Evolutionary conservation across 2,329 filamentous ascomycete species (phyloP).

Genomic region (Herpotrichia juniperi): DNA sequence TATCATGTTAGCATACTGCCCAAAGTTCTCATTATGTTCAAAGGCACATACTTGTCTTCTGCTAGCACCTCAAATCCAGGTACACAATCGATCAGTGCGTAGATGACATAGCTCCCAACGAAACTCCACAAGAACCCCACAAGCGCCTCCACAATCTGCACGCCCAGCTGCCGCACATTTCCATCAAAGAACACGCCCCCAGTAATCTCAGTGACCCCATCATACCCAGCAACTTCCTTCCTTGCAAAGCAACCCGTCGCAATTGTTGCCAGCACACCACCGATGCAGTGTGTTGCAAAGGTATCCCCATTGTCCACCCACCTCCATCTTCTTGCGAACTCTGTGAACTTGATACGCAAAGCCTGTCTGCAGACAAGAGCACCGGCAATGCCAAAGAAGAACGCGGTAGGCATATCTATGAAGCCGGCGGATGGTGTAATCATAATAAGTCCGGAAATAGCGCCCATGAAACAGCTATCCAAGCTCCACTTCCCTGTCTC

Average conservation of each 20-base stretch:
- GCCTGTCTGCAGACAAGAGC: constrained; percentile 58
- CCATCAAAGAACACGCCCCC: constrained; percentile 62
- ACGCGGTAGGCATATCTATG: constrained; percentile 57
- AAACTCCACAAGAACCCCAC: constrained; percentile 61
- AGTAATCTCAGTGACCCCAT: constrained; percentile 55
- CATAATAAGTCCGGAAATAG: constrained; percentile 60
- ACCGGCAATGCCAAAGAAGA: constrained; percentile 56
- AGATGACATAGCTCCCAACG: constrained; percentile 54
- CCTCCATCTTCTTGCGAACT: constrained; percentile 51
- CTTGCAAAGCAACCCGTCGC: constrained; percentile 58
- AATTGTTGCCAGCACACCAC: constrained; percentile 58
- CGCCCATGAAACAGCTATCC: constrained; percentile 59
- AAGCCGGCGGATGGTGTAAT: constrained; percentile 59
- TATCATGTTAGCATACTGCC: constrained; percentile 8
- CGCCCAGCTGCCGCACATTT: constrained; percentile 56
- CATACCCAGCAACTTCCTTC: constrained; percentile 59
- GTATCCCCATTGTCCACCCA: constrained; percentile 64
- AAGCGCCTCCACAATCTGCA: constrained; percentile 58
- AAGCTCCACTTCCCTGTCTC: constrained; percentile 55
- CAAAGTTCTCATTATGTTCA: constrained; percentile 6
- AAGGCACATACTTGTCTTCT: constrained; percentile 55
- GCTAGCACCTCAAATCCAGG: constrained; percentile 60
- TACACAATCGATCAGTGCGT: constrained; percentile 59
- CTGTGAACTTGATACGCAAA: constrained; percentile 59
- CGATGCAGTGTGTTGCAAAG: constrained; percentile 61